phyloP scores from a whole-genome alignment of 495 filamentous ascomycete species.

The Pyrenopolyporus hunteri region DNA sequence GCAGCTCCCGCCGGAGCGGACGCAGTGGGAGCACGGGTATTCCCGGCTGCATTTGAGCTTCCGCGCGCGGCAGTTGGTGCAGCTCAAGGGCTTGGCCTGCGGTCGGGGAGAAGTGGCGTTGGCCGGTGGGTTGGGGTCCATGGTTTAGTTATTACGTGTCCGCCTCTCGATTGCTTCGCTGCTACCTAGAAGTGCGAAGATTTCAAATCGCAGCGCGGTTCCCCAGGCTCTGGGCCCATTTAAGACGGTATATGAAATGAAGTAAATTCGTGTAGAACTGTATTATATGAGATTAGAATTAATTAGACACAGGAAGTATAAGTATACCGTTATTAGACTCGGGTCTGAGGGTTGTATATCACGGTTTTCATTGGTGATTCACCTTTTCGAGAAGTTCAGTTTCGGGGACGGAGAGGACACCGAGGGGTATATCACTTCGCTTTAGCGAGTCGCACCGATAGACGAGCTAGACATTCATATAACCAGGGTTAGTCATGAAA shows the following conservation, averaged over 20 bases:
- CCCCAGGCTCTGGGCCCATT: background rate
- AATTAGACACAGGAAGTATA: too few relatives aligned
- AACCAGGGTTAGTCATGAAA: too few relatives aligned
- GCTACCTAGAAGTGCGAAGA: background rate
- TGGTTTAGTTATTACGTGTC: background rate
- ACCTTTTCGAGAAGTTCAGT: too few relatives aligned
- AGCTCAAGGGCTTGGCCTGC: slow-evolving; percentile 57
- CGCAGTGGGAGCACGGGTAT: slow-evolving; percentile 73
- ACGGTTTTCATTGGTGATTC: too few relatives aligned
- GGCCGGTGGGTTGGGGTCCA: slow-evolving; percentile 9
- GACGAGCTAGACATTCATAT: too few relatives aligned
- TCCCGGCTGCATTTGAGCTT: slow-evolving; percentile 76
- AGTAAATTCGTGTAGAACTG: background rate
- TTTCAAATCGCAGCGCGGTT: background rate
- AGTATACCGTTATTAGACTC: too few relatives aligned
- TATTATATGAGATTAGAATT: too few relatives aligned
- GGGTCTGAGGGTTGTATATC: too few relatives aligned
- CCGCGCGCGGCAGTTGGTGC: slow-evolving; percentile 74
- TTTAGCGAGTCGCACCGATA: too few relatives aligned
- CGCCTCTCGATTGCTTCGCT: background rate
- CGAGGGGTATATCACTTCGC: too few relatives aligned
- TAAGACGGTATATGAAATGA: too few relatives aligned
- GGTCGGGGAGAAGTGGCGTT: background rate
- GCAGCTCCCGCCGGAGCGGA: slow-evolving; percentile 70
- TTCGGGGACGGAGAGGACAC: too few relatives aligned